Evolutionary conservation across 495 filamentous ascomycete genomes (phyloP).

Genomic region (Cercophora scortea): DNA sequence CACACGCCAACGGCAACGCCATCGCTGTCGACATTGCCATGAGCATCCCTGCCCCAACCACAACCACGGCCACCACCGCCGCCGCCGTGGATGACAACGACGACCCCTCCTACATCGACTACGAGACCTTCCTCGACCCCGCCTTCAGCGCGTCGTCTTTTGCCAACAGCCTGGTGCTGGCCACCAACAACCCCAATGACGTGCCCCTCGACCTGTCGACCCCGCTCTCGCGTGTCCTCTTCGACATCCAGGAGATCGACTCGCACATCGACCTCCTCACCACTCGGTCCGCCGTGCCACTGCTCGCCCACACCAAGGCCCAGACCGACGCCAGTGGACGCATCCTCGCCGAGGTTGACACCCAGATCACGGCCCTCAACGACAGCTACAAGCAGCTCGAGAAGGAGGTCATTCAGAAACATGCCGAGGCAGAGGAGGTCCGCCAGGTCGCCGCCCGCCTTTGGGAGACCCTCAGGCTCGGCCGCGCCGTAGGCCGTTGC

Average conservation of each 20-base stretch:
- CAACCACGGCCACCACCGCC: constrained; percentile 17
- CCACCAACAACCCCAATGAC: constrained; percentile 88
- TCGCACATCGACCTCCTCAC: constrained; percentile 89
- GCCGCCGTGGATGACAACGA: constrained; percentile 18
- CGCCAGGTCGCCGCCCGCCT: constrained; percentile 63
- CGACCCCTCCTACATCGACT: constrained; percentile 89
- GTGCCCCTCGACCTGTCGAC: constrained; percentile 87
- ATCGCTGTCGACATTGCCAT: not conserved
- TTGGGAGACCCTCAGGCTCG: constrained; percentile 69
- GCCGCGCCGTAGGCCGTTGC: constrained; percentile 65
- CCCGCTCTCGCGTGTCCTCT: constrained; percentile 86
- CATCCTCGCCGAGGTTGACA: constrained; percentile 64
- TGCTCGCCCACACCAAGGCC: constrained; percentile 69
- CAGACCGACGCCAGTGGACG: constrained; percentile 59
- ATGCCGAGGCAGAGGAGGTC: constrained; percentile 74
- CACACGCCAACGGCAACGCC: not conserved
- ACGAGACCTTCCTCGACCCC: constrained; percentile 83
- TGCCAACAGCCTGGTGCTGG: constrained; percentile 78
- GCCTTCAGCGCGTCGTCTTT: constrained; percentile 71
- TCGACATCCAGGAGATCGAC: constrained; percentile 95
- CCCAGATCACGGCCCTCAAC: constrained; percentile 69
- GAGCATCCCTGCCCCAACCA: not conserved
- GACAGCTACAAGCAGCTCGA: constrained; percentile 77
- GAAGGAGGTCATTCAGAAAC: constrained; percentile 72
- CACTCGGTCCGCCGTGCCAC: constrained; percentile 71